phyloP scores from a whole-genome alignment of 2,329 filamentous ascomycete species.

The Teratosphaeriaceae sp. region DNA sequence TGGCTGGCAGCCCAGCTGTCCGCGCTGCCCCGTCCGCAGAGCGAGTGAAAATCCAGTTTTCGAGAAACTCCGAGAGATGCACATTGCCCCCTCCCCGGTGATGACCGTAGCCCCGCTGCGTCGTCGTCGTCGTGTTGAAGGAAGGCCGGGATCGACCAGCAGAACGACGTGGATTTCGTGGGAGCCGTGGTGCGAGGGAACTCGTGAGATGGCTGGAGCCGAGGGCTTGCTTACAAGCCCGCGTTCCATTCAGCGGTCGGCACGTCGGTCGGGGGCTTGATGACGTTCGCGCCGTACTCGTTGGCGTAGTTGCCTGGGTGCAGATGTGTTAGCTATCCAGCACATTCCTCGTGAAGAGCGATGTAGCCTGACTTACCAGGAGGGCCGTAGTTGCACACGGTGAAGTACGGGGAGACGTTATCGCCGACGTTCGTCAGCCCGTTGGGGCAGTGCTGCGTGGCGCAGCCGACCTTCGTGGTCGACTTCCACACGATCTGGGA shows the following conservation, averaged over 20 bases:
- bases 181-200: too few relatives aligned
- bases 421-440: conserved; percentile 40
- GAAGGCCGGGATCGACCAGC: neutral
- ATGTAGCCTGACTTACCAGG: conserved; percentile 51
- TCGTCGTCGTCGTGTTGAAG: conserved; percentile 3
- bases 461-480: conserved; percentile 58
- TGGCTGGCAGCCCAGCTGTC: too few relatives aligned
- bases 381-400: conserved; percentile 81
- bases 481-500: conserved; percentile 66
- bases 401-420: conserved; percentile 55
- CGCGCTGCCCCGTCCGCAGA: too few relatives aligned
- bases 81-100: neutral
- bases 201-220: too few relatives aligned
- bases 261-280: conserved; percentile 33
- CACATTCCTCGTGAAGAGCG: too few relatives aligned
- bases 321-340: too few relatives aligned
- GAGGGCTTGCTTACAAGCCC: neutral
- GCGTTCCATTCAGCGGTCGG: conserved; percentile 29
- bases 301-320: conserved; percentile 53
- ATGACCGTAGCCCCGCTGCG: conserved; percentile 7
- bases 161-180: too few relatives aligned
- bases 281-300: conserved; percentile 49
- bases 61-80: conserved; percentile 8
- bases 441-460: conserved; percentile 49
- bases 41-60: conserved; percentile 5